Conservation (phyloP, 2,329 filamentous ascomycete species). For the Hymenoscyphus fructigenus region DNA sequence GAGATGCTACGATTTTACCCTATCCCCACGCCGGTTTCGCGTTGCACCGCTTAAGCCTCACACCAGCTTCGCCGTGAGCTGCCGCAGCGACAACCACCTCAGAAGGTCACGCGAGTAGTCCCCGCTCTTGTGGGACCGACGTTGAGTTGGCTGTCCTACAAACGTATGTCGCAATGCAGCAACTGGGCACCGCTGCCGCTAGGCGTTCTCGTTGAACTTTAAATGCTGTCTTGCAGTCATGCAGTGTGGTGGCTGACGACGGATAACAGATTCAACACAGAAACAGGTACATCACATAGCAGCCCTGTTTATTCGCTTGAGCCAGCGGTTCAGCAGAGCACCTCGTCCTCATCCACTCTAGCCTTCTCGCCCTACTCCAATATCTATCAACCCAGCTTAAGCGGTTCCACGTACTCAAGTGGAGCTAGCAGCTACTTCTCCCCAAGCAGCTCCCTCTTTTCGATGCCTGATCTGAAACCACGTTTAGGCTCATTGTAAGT, state of each 20-base stretch:
- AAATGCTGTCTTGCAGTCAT: conserved; percentile 33
- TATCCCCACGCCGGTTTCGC: conserved; percentile 22
- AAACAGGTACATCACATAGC: conserved; percentile 34
- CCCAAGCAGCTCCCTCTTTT: conserved; percentile 32
- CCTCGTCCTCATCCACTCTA: conserved; percentile 32
- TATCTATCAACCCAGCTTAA: conserved; percentile 33
- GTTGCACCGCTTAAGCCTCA: conserved; percentile 36
- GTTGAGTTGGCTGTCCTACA: conserved; percentile 34
- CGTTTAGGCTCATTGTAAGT: conserved; percentile 36
- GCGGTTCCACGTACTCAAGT: conserved; percentile 34
- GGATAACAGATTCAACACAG: conserved; percentile 35
- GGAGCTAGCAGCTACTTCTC: conserved; percentile 33
- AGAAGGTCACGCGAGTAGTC: conserved; percentile 34
- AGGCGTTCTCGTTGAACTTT: conserved; percentile 28
- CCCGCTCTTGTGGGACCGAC: conserved; percentile 28
- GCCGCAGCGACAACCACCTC: conserved; percentile 17
- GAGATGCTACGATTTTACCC: conserved; percentile 33
- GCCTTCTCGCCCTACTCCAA: conserved; percentile 33
- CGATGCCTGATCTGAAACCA: conserved; percentile 38
- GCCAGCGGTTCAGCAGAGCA: conserved; percentile 32
- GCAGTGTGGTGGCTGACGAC: conserved; percentile 32
- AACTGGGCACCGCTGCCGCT: conserved; percentile 30
- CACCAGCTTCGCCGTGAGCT: conserved; percentile 25
- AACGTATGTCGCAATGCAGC: conserved; percentile 22
- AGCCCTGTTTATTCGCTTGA: conserved; percentile 37